Evolutionary conservation across 371 early-diverging fungal species (phyloP), one percentile per base, ranked within the genome.

Genomic region (Lichtheimia ornata): DNA sequence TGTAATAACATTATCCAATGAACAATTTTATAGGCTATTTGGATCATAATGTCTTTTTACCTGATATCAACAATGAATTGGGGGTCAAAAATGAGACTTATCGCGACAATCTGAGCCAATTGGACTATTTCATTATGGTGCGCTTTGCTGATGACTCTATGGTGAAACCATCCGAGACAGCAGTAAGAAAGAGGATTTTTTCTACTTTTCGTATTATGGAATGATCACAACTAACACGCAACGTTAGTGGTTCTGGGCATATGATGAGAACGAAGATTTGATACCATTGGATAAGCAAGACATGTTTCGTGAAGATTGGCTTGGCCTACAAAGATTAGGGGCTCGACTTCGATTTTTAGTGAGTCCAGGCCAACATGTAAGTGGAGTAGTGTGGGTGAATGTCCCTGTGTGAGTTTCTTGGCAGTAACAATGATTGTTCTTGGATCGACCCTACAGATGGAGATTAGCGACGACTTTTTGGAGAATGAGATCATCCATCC

Each of bases 11-110:
- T 18, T 50, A 50, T 22, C 22, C 50, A 18, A 18, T 14, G 5
- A 7, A 53, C 25, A 53, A 53, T 18, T 27, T 5, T 25, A 56
- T 44, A 77, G 79, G 65, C n/a, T 97, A 97, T 69, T 59, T 91
- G 50, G 64, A 83, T 50, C 70, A 73, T 59, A 94, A 86, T 66
- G 83, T 90, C 35, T 97, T 95, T 62, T 73, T 97, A 20, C 91
- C 98, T 0, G 85, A 89, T 53, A 72, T 96, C 53, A 97, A 97
- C 72, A 91, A 94, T 70, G 96, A 97, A 66, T 60, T 60, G 27
- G 17, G 11, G 30, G 28, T 57, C 51, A 74, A 77, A 43, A 88
- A 89, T 61, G 40, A 47, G 20, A 81, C 70, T 0, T 96, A 94
- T 62, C 70, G 70, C 13, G 56, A 73, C 4, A 77, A 85, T 9